Conservation (phyloP, 306 rosid genomes). For the Begonia masoniana region DNA sequence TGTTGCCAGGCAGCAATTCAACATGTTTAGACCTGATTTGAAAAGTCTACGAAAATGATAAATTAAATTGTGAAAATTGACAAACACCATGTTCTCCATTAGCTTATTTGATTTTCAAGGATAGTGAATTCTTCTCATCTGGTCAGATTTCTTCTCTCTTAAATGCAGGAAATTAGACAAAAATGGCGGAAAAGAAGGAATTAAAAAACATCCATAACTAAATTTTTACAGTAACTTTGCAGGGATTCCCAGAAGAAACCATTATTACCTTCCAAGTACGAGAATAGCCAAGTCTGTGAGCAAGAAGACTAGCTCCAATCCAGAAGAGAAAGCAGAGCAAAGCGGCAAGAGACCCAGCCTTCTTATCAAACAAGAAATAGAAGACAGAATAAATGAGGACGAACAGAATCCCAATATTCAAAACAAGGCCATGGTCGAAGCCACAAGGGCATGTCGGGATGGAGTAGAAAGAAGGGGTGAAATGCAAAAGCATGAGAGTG, state of each 20-base stretch:
- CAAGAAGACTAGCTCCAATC: slow-evolving; percentile 44
- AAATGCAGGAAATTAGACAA: too few relatives aligned
- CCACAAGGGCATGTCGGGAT: slow-evolving; percentile 19
- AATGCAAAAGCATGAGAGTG: slow-evolving; percentile 33
- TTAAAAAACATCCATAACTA: too few relatives aligned
- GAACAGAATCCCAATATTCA: slow-evolving; percentile 47
- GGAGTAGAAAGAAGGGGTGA: slow-evolving; percentile 43
- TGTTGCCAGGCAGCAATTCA: too few relatives aligned
- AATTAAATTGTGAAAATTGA: too few relatives aligned
- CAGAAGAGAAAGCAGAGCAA: slow-evolving; percentile 46
- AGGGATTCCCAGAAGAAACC: background rate
- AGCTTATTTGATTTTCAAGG: too few relatives aligned
- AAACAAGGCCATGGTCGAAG: slow-evolving; percentile 19
- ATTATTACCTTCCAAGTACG: slow-evolving; percentile 59
- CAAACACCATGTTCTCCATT: too few relatives aligned
- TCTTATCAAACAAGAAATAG: slow-evolving; percentile 46
- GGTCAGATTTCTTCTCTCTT: too few relatives aligned
- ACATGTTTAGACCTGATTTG: too few relatives aligned
- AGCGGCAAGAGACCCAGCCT: slow-evolving; percentile 69
- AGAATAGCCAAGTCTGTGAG: slow-evolving; percentile 33
- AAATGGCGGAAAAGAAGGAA: too few relatives aligned
- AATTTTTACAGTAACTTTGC: too few relatives aligned
- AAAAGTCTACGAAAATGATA: too few relatives aligned
- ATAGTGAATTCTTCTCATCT: too few relatives aligned
- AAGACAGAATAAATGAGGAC: slow-evolving; percentile 34